A percentile compares a stretch with the other conserved stretches of the same genome.
Conservation (phyloP, 192 early-diverging fungal genomes). For the Coemansia nantahalensis region DNA sequence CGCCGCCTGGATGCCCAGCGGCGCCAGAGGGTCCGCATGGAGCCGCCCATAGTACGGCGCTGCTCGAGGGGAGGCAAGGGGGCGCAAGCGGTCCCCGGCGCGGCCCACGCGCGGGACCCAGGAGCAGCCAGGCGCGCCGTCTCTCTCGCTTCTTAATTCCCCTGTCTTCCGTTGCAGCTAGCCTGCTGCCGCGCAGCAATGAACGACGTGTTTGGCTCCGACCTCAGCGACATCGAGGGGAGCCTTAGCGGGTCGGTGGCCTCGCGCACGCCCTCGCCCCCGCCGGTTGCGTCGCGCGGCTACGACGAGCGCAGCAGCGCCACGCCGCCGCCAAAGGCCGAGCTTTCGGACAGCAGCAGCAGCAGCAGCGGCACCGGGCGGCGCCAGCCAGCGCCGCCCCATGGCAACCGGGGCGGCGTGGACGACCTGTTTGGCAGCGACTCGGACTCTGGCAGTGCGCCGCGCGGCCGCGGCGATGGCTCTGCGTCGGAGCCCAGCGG, state of each 20-base stretch:
- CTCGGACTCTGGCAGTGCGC: not conserved
- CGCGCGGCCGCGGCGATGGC: not conserved
- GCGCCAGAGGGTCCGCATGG: too few species aligned
- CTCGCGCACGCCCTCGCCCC: slow-evolving; percentile 7
- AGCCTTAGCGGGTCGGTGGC: slow-evolving; percentile 1
- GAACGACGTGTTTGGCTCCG: slow-evolving; percentile 51
- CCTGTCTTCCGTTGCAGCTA: too few species aligned
- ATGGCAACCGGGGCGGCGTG: not conserved
- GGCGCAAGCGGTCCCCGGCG: too few species aligned
- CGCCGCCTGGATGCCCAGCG: too few species aligned
- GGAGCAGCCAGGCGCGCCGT: too few species aligned
- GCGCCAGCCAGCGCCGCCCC: not conserved
- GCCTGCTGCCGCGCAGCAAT: slow-evolving; percentile 10
- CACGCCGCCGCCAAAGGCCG: slow-evolving; percentile 25
- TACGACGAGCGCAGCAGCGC: slow-evolving; percentile 1
- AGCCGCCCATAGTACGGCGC: too few species aligned
- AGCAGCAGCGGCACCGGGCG: slow-evolving; percentile 2
- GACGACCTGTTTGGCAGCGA: slow-evolving; percentile 38
- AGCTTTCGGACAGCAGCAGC: slow-evolving; percentile 31
- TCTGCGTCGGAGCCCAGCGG: slow-evolving; percentile 1
- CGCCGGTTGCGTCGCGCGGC: not conserved
- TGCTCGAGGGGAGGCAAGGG: too few species aligned
- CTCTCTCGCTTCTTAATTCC: too few species aligned
- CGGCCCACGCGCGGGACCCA: too few species aligned
- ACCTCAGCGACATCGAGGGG: slow-evolving; percentile 36